Base-by-base conservation (phyloP, 257 asterid species). In the Lithospermum erythrorhizon region DNA sequence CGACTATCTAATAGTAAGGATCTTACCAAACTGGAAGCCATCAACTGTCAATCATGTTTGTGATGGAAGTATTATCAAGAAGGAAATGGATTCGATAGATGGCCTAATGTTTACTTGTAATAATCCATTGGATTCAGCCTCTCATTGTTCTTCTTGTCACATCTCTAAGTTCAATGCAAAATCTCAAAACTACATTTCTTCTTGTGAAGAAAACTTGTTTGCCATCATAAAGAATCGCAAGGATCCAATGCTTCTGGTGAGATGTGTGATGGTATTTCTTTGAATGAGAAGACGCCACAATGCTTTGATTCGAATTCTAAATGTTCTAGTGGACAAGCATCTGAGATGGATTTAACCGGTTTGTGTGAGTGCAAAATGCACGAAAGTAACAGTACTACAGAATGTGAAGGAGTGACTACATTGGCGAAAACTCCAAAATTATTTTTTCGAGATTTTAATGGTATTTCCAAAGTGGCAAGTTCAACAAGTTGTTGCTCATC, bases 21-120 rank as follows among this genome's bases (percentile, higher is more conserved):
- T 84, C 35, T 65, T 74, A 21, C 90, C 94, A 1, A 55, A 71
- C 17, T 84, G 90, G 95, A 78, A 70, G 58, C 80, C 79, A 64
- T 72, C 83, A 5, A 73, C 79, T 27, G 76, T 68, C 20, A 63
- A 56, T 56, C 62, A 23, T 58, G 72, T 75, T 16, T 72, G 71
- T 52, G 68, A 58, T 24, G 81, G 67, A 57, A 75, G 59, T 65
- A 73, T 68, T 58, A 45, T 30, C 45, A 19, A 58, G 23, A 19
- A 58, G 23, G 74, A 71, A 61, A 67, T 56, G 48, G 20, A 59
- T 56, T 24, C 63, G 21, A 55, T 64, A 17, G 63, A 73, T 63
- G 71, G 62, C 64, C 41, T 69, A 21, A 71, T 70, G 27, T 71
- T 58, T 37, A 53, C 59, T 27, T n/a, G n/a, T n/a, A 51, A 47